Base-by-base conservation (phyloP, 2,329 filamentous ascomycete genomes). In the Nannizziopsis arthrosporioides region DNA sequence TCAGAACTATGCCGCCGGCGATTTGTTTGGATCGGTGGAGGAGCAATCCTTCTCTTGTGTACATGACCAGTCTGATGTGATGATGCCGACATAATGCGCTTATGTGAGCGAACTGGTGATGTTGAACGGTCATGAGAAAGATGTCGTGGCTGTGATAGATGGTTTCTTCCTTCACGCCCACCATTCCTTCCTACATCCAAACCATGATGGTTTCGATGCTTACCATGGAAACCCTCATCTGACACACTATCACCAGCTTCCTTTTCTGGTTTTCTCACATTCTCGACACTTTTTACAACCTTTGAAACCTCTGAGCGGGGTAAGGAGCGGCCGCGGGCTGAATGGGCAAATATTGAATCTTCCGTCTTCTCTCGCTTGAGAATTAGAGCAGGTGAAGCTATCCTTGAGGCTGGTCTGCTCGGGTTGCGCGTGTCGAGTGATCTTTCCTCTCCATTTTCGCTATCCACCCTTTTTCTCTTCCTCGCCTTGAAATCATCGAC, bases 1-100 rank as follows among this genome's bases (percentile, higher is more conserved):
- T 71, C 70, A 3, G 70, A 73, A 45, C 61, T 61, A 51, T 70
- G 69, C 34, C 69, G 63, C 45, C 58, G 61, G 22, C 62, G 64
- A 15, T 64, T 67, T n/a, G 68, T 64, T 31, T 66, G 55, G 15
- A 67, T 55, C 9, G 67, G 65, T 3, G 70, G 64, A 10, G 67
- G 66, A 1, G 62, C 59, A 49, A 56, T 52, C 51, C 68, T 72
- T 44, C 56, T 53, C 42, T 54, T 61, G 42, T 56, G 53, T 40
- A 56, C 47, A 47, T 39, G 42, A 42, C 22, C 34, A 48, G 45
- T 42, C 19, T 44, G 31, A 19, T 53, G 51, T 14, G 62, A 64
- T 15, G 62, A 60, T 14, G 63, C 63, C 19, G 66, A 68, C 12
- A 56, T 54, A 27, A 60, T 61, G 53, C 64, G 61, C 54, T 64